Evolutionary conservation across 306 rosid species (phyloP).

Genomic region (Lupinus albus): DNA sequence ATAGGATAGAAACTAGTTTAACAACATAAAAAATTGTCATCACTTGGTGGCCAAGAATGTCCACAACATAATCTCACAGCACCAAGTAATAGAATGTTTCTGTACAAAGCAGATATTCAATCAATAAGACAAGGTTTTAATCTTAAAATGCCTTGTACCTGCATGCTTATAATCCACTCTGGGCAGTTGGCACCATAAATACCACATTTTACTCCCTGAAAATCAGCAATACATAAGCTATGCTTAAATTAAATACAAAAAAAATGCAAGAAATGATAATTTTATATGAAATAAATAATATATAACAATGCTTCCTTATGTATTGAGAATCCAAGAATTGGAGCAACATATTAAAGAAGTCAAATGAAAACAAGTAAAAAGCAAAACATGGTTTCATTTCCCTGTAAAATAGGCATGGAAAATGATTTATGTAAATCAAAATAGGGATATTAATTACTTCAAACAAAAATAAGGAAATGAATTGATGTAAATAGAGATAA

Average conservation of each 20-base stretch:
- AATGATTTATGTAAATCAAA: too few relatives aligned
- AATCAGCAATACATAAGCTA: conserved; percentile 22
- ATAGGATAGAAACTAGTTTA: conserved; percentile 22
- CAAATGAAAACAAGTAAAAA: neutral
- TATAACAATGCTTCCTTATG: neutral
- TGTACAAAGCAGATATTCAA: neutral
- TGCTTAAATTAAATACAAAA: conserved; percentile 7
- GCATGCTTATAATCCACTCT: conserved; percentile 88
- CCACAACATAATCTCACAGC: neutral
- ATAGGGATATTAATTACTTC: too few relatives aligned
- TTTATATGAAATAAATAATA: neutral
- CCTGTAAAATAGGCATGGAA: neutral
- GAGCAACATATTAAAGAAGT: neutral
- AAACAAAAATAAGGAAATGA: too few relatives aligned
- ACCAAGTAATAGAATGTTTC: conserved; percentile 13
- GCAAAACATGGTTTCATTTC: conserved; percentile 7
- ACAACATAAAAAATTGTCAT: conserved; percentile 13
- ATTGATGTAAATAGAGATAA: too few relatives aligned
- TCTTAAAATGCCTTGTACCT: conserved; percentile 51
- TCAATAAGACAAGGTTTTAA: conserved; percentile 11
- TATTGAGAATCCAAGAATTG: conserved; percentile 10
- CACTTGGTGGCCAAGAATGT: conserved; percentile 5
- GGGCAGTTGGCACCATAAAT: conserved; percentile 79
- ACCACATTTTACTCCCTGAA: conserved; percentile 83
- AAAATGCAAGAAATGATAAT: conserved; percentile 18